Evolutionary conservation across 768 basidiomycete genomes (phyloP).

Genomic region (Mycena sanguinolenta): DNA sequence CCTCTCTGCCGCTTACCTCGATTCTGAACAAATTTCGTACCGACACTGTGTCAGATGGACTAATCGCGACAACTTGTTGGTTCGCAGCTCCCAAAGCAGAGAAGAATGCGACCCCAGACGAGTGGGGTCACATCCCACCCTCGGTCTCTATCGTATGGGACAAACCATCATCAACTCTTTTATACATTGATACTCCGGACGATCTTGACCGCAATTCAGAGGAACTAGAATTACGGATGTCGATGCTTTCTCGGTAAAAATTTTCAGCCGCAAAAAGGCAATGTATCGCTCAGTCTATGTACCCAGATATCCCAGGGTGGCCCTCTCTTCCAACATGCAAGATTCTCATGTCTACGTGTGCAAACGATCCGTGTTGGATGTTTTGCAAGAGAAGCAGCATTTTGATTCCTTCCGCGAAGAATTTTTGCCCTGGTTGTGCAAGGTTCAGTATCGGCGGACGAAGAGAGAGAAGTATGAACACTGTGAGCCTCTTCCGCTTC

Average conservation of each 20-base stretch:
- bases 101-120: slow-evolving; percentile 69
- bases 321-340: slow-evolving; percentile 74
- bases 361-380: slow-evolving; percentile 78
- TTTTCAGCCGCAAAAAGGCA: slow-evolving; percentile 14
- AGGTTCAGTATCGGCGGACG: slow-evolving; percentile 79
- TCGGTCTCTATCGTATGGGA: slow-evolving; percentile 77
- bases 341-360: slow-evolving; percentile 96
- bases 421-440: slow-evolving; percentile 93
- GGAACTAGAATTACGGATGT: slow-evolving; percentile 82
- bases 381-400: slow-evolving; percentile 74
- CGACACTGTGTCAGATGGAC: slow-evolving; percentile 72
- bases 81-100: slow-evolving; percentile 64
- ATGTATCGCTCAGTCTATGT: slow-evolving; percentile 9
- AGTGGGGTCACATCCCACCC: slow-evolving; percentile 69
- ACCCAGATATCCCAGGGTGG: slow-evolving; percentile 77
- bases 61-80: slow-evolving; percentile 79
- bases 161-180: slow-evolving; percentile 70
- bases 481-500: slow-evolving; percentile 51
- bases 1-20: slow-evolving; percentile 73
- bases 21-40: slow-evolving; percentile 88
- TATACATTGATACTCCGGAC: slow-evolving; percentile 81
- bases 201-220: slow-evolving; percentile 76
- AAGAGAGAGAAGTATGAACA: slow-evolving; percentile 71
- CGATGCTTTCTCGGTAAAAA: slow-evolving; percentile 75
- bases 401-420: slow-evolving; percentile 91